A percentile compares a stretch with the other conserved stretches of the same genome.
These are phyloP conservation scores for Dissoconium aciculare DNA, from an alignment of 2,329 filamentous ascomycete genomes.

Conservation along the genomic window DNA sequence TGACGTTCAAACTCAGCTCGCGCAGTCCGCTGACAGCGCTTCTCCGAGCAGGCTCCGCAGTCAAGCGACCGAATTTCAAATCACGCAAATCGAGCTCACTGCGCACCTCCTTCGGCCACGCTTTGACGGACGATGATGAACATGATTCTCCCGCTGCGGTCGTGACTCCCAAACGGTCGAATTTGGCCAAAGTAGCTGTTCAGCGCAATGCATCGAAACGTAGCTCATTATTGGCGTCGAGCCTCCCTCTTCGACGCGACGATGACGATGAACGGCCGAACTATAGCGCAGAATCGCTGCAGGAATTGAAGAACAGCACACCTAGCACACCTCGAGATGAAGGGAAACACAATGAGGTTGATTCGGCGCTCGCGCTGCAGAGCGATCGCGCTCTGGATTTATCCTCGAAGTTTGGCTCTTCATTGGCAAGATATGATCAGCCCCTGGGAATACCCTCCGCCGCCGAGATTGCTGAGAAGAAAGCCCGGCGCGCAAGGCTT, in stretches of 20 bases:
- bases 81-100: constrained; percentile 57
- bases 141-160: constrained; percentile 37
- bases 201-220: constrained; percentile 51
- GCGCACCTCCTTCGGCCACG: constrained; percentile 60
- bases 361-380: constrained; percentile 35
- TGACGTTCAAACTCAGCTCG: constrained; percentile 13
- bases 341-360: constrained; percentile 24
- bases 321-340: constrained; percentile 60
- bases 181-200: constrained; percentile 46
- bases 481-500: constrained; percentile 68
- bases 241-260: constrained; percentile 35
- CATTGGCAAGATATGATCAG: constrained; percentile 23
- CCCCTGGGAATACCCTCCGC: constrained; percentile 54
- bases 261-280: constrained; percentile 52
- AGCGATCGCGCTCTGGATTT: constrained; percentile 30
- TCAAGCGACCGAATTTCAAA: constrained; percentile 40
- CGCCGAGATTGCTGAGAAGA: constrained; percentile 78
- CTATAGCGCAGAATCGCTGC: constrained; percentile 76
- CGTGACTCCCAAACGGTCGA: constrained; percentile 47
- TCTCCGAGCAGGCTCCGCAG: constrained; percentile 29
- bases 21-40: constrained; percentile 27
- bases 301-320: constrained; percentile 72
- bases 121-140: constrained; percentile 40
- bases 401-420: constrained; percentile 42
- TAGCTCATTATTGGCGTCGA: constrained; percentile 31